Evolutionary conservation across 1,139 yeast genomes (phyloP), one percentile per base, ranked within the genome.

Genomic region (Candida sanyaensis): DNA sequence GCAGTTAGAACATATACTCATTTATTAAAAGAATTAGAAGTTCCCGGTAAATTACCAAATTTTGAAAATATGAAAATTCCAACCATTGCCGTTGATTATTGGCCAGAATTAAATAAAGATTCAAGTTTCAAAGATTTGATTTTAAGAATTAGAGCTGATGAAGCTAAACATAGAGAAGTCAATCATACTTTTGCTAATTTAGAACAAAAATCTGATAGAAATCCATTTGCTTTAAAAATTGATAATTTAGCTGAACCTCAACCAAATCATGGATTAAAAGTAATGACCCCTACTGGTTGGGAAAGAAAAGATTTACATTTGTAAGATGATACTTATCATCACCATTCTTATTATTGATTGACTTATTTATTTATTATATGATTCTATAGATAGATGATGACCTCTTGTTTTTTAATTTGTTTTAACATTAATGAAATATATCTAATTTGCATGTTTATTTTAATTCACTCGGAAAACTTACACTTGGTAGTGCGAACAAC

Each of bases 1-100:
- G 92, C 92, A 1, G 89, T 86, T n/a, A 71, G 79, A 49, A 86
- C 93, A 0, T 86, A 86, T 61, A 72, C 88, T 2, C 83, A 87
- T 56, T 67, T 75, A 52, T 67, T 88, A 44, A 65, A 83, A 38
- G 78, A 78, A 41, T 82, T 86, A 55, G 62, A 79, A 41, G 79
- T 80, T 41, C 61, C 65, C n/a, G 84, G 84, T 2, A 66, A 73
- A 43, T 68, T 84, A 41, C 80, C 83, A 4, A 75, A 71, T 41
- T 77, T 86, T 57, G 71, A 76, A 38, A 46, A 66, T 0, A 57
- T 69, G 41, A 57, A 68, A 41, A 70, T 82, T 24, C 88, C 88
- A 0, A 75, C 76, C 41, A 78, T 86, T 50, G 89, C 91, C 11
- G 67, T 70, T 50, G 75, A 77, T 50, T 86, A 86, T 65, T 86